Evolutionary conservation across 2,329 filamentous ascomycete species (phyloP), one percentile per base, ranked within the genome.

Genomic region (Aureobasidium musti): DNA sequence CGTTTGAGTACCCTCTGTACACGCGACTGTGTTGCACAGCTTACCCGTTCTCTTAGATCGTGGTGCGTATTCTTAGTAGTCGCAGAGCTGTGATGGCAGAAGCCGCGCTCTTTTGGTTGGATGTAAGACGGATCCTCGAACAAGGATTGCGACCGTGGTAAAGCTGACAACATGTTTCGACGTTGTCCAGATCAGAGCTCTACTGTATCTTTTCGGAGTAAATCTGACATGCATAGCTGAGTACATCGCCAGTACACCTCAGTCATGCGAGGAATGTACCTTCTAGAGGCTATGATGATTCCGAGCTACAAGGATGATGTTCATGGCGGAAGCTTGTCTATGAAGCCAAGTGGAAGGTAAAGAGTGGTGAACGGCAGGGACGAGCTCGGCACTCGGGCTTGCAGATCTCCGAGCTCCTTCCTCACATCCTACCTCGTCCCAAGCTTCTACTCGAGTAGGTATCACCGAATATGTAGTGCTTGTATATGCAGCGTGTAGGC

Each of bases 1-100:
- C 7, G 19, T 14, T n/a, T 30, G 49, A 43, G 30, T 37, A 61
- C 41, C 30, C 21, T 23, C 8, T 30, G 43, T 61, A 63, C 45
- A 41, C 30, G 45, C 59, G 37, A 49, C 26, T 49, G 35, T 49
- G 57, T 61, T 21, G 57, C 57, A 61, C 57, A 49, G 57, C 57
- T 49, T 61, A 61, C 41, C 43, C 28, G 14, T 21, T 13, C 26
- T 17, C 49, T 26, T 33, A 2, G 1, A 23, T 39, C 33, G 33
- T 52, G 45, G 59, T 39, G 21, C 52, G 17, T 63, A 63, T 50
- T 63, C 45, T 63, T 63, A 63, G 59, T 17, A 52, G 23, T 13
- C 59, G 26, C 39, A 30, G 17, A 21, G 41, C 11, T 39, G n/a
- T 14, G 8, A 13, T 23, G 33, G 17, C 6, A 30, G 19, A 1